These are phyloP conservation scores for Prunus salicina DNA, from an alignment of 306 rosid species.

Conservation along the genomic window DNA sequence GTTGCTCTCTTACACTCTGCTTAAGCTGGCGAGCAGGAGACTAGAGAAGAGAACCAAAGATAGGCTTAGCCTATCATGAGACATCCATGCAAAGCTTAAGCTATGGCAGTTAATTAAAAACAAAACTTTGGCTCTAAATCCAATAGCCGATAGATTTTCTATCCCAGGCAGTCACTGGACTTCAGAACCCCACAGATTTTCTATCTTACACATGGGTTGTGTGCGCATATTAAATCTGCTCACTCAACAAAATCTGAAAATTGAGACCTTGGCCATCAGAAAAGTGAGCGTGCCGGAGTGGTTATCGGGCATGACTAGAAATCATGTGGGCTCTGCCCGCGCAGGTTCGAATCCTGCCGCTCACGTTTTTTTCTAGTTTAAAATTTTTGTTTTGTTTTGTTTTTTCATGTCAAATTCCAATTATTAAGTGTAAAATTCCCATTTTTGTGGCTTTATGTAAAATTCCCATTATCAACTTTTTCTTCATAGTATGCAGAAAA, in stretches of 20 bases:
- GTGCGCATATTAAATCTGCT: no score
- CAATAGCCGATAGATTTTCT: no score
- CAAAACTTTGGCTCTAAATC: not conserved
- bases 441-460: no score
- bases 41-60: not conserved
- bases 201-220: no score
- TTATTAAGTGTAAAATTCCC: no score
- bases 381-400: not conserved
- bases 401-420: no score
- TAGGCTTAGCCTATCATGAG: not conserved
- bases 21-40: not conserved
- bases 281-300: not conserved
- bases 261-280: not conserved
- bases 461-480: no score
- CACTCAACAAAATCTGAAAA: no score
- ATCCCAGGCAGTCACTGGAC: no score
- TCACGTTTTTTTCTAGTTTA: not conserved
- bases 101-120: not conserved
- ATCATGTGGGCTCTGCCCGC: slow-evolving; percentile 39
- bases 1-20: not conserved
- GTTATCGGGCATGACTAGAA: slow-evolving; percentile 34
- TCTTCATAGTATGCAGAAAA: no score
- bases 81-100: not conserved
- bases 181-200: no score
- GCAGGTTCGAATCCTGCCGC: slow-evolving; percentile 41